Conservation (phyloP, 441 rosid species). For the Gossypium aridum region DNA sequence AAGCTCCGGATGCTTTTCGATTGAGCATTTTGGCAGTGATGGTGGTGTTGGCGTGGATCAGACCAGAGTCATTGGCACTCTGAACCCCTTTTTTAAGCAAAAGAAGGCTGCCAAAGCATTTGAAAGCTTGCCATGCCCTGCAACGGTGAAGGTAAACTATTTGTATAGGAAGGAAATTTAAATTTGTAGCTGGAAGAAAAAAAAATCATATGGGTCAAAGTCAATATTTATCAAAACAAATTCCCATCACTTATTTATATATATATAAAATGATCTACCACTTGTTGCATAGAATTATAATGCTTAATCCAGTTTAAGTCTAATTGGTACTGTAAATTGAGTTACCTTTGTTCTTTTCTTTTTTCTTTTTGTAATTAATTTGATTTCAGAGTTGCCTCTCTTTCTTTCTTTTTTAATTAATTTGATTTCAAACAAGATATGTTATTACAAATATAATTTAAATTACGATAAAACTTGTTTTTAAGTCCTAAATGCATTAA, state of each 20-base stretch:
- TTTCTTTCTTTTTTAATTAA: neutral
- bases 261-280: neutral
- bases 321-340: neutral
- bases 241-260: neutral
- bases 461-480: neutral
- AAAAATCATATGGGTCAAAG: neutral
- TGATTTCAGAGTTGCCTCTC: neutral
- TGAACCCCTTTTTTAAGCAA: neutral
- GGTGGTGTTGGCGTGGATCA: neutral
- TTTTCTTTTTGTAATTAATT: neutral
- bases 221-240: neutral
- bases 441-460: neutral
- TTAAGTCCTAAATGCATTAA: too few relatives aligned
- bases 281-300: neutral
- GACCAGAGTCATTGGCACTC: neutral
- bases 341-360: neutral
- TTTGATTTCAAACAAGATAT: neutral
- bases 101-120: neutral
- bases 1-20: neutral
- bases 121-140: neutral
- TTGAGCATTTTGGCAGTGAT: neutral
- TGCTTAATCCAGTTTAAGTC: neutral
- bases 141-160: neutral
- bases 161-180: neutral
- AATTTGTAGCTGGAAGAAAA: neutral